Evolutionary conservation across 2,329 filamentous ascomycete genomes (phyloP).

Genomic region (Alternaria brassicicola): DNA sequence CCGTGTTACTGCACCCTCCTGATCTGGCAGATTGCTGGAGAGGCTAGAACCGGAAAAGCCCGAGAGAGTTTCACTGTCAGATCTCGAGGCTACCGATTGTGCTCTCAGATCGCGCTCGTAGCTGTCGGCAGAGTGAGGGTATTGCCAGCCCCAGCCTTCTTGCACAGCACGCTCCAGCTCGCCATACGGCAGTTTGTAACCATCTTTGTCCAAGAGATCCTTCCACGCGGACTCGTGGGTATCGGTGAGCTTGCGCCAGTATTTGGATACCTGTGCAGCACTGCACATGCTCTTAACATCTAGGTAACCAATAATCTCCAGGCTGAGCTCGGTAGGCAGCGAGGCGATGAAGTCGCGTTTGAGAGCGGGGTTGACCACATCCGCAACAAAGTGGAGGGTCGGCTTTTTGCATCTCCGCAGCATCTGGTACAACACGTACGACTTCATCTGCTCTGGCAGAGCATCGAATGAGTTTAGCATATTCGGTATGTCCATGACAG

Average conservation of each 20-base stretch:
- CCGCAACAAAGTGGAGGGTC: constrained; percentile 86
- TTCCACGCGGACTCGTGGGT: constrained; percentile 97
- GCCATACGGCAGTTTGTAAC: constrained; percentile 76
- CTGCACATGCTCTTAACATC: constrained; percentile 85
- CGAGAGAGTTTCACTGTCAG: constrained; percentile 48
- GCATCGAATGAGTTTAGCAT: constrained; percentile 91
- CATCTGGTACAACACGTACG: constrained; percentile 96
- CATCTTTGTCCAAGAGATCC: constrained; percentile 83
- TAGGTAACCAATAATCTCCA: constrained; percentile 86
- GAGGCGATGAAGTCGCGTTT: constrained; percentile 91
- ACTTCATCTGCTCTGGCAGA: constrained; percentile 89
- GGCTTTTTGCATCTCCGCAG: constrained; percentile 85
- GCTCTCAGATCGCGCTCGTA: constrained; percentile 82
- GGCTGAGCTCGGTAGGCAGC: constrained; percentile 82
- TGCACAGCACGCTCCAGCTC: constrained; percentile 85
- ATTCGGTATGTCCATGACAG: constrained; percentile 76
- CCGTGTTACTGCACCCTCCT: constrained; percentile 38
- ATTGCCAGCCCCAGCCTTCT: constrained; percentile 98
- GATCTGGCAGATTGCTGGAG: constrained; percentile 23
- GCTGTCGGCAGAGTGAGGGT: constrained; percentile 74
- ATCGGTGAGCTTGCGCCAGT: constrained; percentile 90
- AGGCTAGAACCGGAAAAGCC: constrained; percentile 32
- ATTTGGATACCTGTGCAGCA: constrained; percentile 90
- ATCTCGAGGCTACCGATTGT: constrained; percentile 44
- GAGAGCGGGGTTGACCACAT: constrained; percentile 88